Base-by-base conservation (phyloP, 2,329 filamentous ascomycete genomes). In the Diaporthe ampelina region DNA sequence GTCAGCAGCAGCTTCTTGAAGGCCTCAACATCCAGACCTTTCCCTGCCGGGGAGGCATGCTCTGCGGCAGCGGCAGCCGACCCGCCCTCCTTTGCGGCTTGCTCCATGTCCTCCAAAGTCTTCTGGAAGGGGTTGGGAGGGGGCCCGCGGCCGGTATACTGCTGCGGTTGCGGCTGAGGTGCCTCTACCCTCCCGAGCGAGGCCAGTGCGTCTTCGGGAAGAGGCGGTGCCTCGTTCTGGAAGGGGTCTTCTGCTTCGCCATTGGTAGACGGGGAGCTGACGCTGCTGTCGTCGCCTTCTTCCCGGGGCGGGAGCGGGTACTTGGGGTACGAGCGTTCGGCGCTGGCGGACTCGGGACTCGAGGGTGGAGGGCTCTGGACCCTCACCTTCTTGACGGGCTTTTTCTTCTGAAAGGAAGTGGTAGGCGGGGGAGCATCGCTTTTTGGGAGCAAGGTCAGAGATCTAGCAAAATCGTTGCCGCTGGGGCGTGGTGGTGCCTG, bases 1-100 rank as follows among this genome's bases (percentile, higher is more conserved):
- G 94, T 97, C 84, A 97, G 86, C 63, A 97, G 87, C 75, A 97
- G 84, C 74, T 92, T 89, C 79, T 92, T 92, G 84, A 97, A 97
- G 10, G 94, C 91, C 80, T 94, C 91, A 0, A 96, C 94, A 80
- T 97, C 93, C 76, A 96, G 83, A 0, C 90, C 87, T 77, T 84
- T 87, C 11, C 83, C 78, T 80, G 84, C 70, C n/a, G 74, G 56
- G 1, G 73, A 58, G 26, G 19, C 37, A 37, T 56, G 76, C 69
- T 52, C 79, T 79, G 76, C 73, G 75, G 80, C 79, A 79, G 76
- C 73, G 75, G 80, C 17, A 75, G 83, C 78, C 77, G 82, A 72
- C 77, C 81, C 78, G 52, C 80, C 79, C 50, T 84, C 80, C 45
- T 78, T 81, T 29, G 78, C 77, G 5, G 80, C 78, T 35, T 81